These are phyloP conservation scores for Macroventuria anomochaeta DNA, from an alignment of 2,329 filamentous ascomycete genomes.

Conservation along the genomic window DNA sequence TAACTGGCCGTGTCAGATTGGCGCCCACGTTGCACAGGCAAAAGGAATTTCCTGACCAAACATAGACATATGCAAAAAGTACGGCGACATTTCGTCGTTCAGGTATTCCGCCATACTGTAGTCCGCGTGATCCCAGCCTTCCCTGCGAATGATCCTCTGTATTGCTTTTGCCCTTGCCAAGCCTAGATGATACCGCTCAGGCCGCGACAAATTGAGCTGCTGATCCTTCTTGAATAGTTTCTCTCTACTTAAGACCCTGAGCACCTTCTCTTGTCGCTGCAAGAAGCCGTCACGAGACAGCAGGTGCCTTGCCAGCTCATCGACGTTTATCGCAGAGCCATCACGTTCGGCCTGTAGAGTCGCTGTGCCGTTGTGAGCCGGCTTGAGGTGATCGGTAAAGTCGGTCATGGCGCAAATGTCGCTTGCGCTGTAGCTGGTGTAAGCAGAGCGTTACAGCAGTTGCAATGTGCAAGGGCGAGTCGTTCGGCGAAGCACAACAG, in stretches of 20 bases:
- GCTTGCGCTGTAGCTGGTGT: conserved; percentile 13
- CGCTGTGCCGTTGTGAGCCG: conserved; percentile 54
- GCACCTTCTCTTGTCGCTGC: conserved; percentile 55
- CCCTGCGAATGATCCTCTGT: conserved; percentile 53
- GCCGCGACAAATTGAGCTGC: conserved; percentile 59
- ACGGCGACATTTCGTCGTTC: conserved; percentile 61
- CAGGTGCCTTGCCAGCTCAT: conserved; percentile 56
- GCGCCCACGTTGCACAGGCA: conserved; percentile 24
- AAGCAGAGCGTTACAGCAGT: conserved; percentile 12
- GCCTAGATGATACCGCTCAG: conserved; percentile 60
- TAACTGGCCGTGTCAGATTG: conserved; percentile 36
- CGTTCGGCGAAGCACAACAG: conserved; percentile 4
- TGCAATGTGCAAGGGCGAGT: conserved; percentile 9
- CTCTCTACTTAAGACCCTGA: conserved; percentile 55
- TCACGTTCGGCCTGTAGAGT: conserved; percentile 56
- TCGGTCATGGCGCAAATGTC: conserved; percentile 50
- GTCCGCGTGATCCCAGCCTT: conserved; percentile 59
- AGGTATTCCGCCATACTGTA: conserved; percentile 60
- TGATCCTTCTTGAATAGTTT: conserved; percentile 59
- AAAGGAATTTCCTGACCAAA: conserved; percentile 48
- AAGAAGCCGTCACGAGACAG: conserved; percentile 57
- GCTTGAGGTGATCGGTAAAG: conserved; percentile 58
- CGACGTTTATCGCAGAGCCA: conserved; percentile 52
- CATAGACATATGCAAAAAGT: conserved; percentile 60
- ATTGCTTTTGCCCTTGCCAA: conserved; percentile 60